Evolutionary conservation across 305 asterid species (phyloP).

Genomic region (Stenogyne calaminthoides): DNA sequence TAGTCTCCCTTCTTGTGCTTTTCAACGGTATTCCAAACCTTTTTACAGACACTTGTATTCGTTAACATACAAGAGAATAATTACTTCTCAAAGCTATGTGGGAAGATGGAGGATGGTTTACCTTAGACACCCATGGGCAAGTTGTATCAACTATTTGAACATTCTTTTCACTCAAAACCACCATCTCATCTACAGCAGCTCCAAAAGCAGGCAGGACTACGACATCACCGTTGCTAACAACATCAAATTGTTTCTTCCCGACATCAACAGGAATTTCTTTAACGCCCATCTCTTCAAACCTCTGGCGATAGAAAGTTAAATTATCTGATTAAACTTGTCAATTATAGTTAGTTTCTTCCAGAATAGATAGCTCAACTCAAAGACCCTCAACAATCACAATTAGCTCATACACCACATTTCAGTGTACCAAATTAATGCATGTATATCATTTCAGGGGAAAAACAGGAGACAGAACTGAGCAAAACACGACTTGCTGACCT

Average conservation of each 20-base stretch:
- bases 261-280: constrained; percentile 59
- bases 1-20: constrained; percentile 97
- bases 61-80: constrained; percentile 4
- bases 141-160: constrained; percentile 98
- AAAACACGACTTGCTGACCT: constrained; percentile 8
- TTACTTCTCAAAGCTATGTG: neutral
- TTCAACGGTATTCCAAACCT: constrained; percentile 96
- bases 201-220: constrained; percentile 98
- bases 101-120: constrained; percentile 27
- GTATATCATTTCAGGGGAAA: neutral
- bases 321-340: constrained; percentile 10
- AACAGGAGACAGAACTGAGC: neutral
- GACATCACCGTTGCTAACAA: constrained; percentile 79
- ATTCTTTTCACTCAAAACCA: constrained; percentile 69
- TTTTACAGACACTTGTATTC: constrained; percentile 18
- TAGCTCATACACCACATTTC: constrained; percentile 6
- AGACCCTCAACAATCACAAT: neutral
- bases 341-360: constrained; percentile 20
- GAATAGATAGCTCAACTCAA: neutral
- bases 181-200: constrained; percentile 92
- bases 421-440: neutral
- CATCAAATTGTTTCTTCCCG: constrained; percentile 72
- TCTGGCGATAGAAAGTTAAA: constrained; percentile 43
- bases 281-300: constrained; percentile 80
- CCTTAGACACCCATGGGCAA: constrained; percentile 99